Evolutionary conservation across 148 eudicot species (phyloP).

Genomic region (Diospyros lotus): DNA sequence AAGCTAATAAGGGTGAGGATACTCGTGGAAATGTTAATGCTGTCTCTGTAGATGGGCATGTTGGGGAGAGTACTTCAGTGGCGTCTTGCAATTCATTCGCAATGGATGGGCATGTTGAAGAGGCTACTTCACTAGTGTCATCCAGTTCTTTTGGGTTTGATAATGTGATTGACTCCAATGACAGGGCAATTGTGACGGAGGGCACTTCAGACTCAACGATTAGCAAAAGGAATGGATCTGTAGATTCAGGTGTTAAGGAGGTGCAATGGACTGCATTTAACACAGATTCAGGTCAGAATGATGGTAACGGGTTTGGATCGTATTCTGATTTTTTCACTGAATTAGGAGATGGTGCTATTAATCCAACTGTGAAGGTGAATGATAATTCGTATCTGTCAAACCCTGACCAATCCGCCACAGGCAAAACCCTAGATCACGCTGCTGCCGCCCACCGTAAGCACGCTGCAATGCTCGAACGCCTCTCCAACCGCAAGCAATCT

Average conservation of each 20-base stretch:
- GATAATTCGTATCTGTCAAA: conserved; percentile 22
- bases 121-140: conserved; percentile 18
- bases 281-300: conserved; percentile 36
- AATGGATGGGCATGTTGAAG: conserved; percentile 18
- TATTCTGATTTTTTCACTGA: conserved; percentile 68
- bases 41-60: not conserved
- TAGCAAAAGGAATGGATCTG: conserved; percentile 31
- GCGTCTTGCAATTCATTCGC: not conserved
- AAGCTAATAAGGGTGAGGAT: conserved; percentile 20
- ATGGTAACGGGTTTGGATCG: conserved; percentile 51
- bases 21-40: not conserved
- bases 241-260: conserved; percentile 60
- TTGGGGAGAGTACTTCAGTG: too few relatives aligned
- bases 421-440: conserved; percentile 10
- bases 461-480: conserved; percentile 75
- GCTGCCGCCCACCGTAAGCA: conserved; percentile 39
- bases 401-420: not conserved
- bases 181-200: conserved; percentile 20
- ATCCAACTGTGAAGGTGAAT: conserved; percentile 28
- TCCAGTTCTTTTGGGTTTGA: conserved; percentile 30
- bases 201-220: conserved; percentile 17
- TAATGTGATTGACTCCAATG: conserved; percentile 24
- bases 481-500: conserved; percentile 55
- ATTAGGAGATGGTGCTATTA: conserved; percentile 35
- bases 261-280: conserved; percentile 80